These are phyloP conservation scores for Termitomyces sp. DNA, from an alignment of 768 basidiomycete genomes.

Conservation along the genomic window DNA sequence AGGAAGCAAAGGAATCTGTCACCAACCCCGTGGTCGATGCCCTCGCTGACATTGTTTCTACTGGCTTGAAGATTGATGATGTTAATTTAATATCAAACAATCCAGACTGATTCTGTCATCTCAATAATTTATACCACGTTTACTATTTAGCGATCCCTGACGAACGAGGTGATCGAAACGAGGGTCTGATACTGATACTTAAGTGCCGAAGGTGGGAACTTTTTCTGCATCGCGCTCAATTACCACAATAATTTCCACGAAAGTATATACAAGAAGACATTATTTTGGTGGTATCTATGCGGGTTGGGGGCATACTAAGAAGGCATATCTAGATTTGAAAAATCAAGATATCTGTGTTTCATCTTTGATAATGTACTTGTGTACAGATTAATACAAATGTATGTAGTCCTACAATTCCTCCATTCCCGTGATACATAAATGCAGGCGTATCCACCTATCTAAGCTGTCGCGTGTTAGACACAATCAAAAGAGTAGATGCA, in stretches of 20 bases:
- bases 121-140: not conserved
- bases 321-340: not conserved
- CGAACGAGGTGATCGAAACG: too few species aligned
- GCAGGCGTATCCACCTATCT: conserved; percentile 7
- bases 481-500: conserved; percentile 39
- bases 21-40: not conserved
- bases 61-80: not conserved
- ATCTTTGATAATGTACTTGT: not conserved
- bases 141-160: too few species aligned
- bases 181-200: too few species aligned
- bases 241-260: not conserved
- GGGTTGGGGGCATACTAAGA: not conserved
- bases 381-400: conserved; percentile 1
- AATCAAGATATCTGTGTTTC: not conserved
- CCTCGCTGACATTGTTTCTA: not conserved
- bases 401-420: not conserved
- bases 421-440: not conserved
- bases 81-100: not conserved
- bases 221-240: too few species aligned
- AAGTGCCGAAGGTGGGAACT: too few species aligned
- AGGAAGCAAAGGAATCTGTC: too few species aligned
- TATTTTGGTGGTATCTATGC: too few species aligned
- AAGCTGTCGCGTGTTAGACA: conserved; percentile 37
- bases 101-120: not conserved
- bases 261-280: too few species aligned